phyloP scores from a whole-genome alignment of 2,329 filamentous ascomycete species.

The Hypomyces rosellus region DNA sequence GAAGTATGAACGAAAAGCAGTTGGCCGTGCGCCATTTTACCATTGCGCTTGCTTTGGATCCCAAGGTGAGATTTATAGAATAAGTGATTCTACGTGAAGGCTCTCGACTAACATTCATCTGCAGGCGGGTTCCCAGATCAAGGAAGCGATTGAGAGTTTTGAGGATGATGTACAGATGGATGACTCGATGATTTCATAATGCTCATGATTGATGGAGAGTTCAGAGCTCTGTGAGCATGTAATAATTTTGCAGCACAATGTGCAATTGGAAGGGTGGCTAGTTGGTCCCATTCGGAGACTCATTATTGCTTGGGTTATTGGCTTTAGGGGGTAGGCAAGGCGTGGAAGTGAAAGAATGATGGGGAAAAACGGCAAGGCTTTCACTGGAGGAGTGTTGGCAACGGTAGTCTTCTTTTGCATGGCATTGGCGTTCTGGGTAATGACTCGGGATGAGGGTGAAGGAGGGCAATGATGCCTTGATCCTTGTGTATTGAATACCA shows the following conservation, averaged over 20 bases:
- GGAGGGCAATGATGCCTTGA: background rate
- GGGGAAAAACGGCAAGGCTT: slow-evolving; percentile 2
- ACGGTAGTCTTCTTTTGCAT: slow-evolving; percentile 11
- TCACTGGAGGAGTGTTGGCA: slow-evolving; percentile 1
- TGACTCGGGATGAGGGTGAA: slow-evolving; percentile 2
- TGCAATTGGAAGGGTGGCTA: slow-evolving; percentile 1
- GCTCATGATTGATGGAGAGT: slow-evolving; percentile 21
- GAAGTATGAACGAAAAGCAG: slow-evolving; percentile 63
- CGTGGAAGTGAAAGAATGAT: background rate
- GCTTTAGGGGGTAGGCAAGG: background rate
- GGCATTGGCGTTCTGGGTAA: slow-evolving; percentile 13
- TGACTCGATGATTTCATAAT: slow-evolving; percentile 56
- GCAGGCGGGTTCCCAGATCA: slow-evolving; percentile 87
- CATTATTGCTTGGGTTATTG: slow-evolving; percentile 2
- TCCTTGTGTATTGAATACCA: slow-evolving; percentile 9
- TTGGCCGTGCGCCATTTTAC: slow-evolving; percentile 91
- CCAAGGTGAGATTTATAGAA: slow-evolving; percentile 62
- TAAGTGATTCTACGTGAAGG: background rate
- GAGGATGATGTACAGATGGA: slow-evolving; percentile 72
- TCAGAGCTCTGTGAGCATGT: slow-evolving; percentile 4
- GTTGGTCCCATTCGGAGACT: background rate
- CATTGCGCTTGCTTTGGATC: slow-evolving; percentile 89
- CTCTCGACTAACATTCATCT: background rate
- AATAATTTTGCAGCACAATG: slow-evolving; percentile 1
- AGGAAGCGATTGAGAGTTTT: slow-evolving; percentile 90